Base-by-base conservation (phyloP, 2,329 filamentous ascomycete genomes). In the Verticillium longisporum region DNA sequence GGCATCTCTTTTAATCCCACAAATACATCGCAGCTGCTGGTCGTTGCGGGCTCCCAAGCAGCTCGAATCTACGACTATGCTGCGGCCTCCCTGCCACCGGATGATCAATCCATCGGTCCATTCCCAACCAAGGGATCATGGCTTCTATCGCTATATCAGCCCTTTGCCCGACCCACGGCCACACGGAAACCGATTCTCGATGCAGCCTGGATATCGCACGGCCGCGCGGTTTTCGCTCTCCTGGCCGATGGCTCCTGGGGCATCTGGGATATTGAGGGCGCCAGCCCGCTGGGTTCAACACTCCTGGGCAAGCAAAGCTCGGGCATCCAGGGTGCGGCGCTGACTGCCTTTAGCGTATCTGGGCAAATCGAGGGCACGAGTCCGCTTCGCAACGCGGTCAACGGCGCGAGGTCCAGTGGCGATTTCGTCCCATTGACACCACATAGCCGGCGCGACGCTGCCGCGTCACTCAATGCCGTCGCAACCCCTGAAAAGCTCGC, bases 221-320 rank as follows among this genome's bases (percentile, higher is more conserved):
- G 86, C 10, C 79, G 82, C 56, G 85, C 86, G 5, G 75, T 88
- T 33, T 73, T 88, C 50, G 77, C 78, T 1, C 75, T 88, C 2
- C 74, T 88, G 3, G 81, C 82, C 1, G 86, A 88, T 66, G 86
- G 86, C 6, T 85, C 86, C 69, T 88, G 86, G 86, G 86, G 84
- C 14, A 82, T 88, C 37, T 88, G 86, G 86, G 86, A 88, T 66
- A 78, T 88, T 55, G 83, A 88, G 63, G 83, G 84, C 7, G 78
- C 78, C 34, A 81, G 81, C 45, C 82, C 83, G 1, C 70, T 78
- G 38, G 71, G 77, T 56, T 70, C 78, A 61, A 70, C 77, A 0
- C 70, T 85, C 4, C 78, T 84, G 31, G 80, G 76, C 50, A 83
- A 80, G 65, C 73, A 82, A 36, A 78, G 78, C 61, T 73, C 78